phyloP scores from a whole-genome alignment of 169 alveolate species.

The Plasmodium ovale region DNA sequence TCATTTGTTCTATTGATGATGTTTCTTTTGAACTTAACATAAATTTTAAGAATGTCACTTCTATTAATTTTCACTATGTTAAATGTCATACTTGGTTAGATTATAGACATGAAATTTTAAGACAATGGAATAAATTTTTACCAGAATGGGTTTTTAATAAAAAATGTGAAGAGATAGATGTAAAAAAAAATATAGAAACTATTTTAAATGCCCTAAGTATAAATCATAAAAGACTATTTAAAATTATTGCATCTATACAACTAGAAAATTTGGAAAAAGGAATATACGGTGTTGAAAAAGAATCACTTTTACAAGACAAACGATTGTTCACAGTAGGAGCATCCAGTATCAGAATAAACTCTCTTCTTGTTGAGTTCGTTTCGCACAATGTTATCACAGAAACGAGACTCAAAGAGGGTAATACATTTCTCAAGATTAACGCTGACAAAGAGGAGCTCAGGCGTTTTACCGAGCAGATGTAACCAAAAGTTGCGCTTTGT shows the following conservation, averaged over 20 bases:
- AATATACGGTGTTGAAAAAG: slow-evolving; percentile 63
- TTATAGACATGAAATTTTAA: slow-evolving; percentile 54
- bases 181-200: slow-evolving; percentile 72
- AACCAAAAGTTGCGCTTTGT: too few relatives aligned
- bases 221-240: slow-evolving; percentile 83
- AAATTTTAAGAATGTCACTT: slow-evolving; percentile 48
- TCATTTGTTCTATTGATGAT: slow-evolving; percentile 62
- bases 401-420: slow-evolving; percentile 69
- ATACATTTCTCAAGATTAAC: slow-evolving; percentile 60
- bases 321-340: slow-evolving; percentile 63
- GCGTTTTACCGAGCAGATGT: slow-evolving; percentile 18
- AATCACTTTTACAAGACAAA: slow-evolving; percentile 52
- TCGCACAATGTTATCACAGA: slow-evolving; percentile 72
- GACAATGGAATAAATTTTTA: slow-evolving; percentile 66
- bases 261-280: slow-evolving; percentile 77
- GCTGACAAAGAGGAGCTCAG: slow-evolving; percentile 65
- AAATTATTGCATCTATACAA: slow-evolving; percentile 84
- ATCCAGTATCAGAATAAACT: slow-evolving; percentile 58
- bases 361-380: slow-evolving; percentile 60
- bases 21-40: slow-evolving; percentile 61
- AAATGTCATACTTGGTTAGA: slow-evolving; percentile 74
- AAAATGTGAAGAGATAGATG: slow-evolving; percentile 55
- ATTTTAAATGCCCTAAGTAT: slow-evolving; percentile 82
- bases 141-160: slow-evolving; percentile 74
- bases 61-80: slow-evolving; percentile 46